Percentiles rank a stretch among this genome's conserved stretches.
phyloP scores from a whole-genome alignment of 2,329 filamentous ascomycete genomes.

The Geosmithia putterillii region DNA sequence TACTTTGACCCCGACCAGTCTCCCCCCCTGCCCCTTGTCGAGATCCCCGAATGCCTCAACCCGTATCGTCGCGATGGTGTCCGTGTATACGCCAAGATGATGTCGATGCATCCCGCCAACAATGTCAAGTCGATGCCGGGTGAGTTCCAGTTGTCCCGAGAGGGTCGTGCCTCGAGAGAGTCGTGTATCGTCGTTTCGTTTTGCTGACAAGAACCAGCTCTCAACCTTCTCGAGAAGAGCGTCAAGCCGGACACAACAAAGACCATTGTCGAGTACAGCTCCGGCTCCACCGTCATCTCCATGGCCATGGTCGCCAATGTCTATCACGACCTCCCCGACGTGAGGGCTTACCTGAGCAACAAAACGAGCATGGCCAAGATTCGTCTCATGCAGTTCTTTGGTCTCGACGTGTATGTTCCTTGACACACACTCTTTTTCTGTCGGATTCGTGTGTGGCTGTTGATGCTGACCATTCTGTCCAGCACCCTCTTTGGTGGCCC shows the following conservation, averaged over 20 bases:
- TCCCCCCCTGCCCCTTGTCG: constrained; percentile 48
- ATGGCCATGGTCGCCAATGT: constrained; percentile 20
- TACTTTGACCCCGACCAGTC: constrained; percentile 12
- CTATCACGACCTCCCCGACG: constrained; percentile 17
- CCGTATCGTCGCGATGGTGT: constrained; percentile 4
- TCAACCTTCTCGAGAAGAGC: constrained; percentile 31
- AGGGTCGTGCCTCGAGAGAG: too few species aligned
- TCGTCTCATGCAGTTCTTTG: constrained; percentile 9
- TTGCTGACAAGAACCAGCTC: constrained; percentile 18
- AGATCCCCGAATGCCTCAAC: constrained; percentile 33
- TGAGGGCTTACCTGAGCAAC: constrained; percentile 30
- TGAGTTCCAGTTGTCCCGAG: constrained; percentile 9
- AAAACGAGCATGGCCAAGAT: constrained; percentile 13
- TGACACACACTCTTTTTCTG: neutral
- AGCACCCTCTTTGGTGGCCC: constrained; percentile 46
- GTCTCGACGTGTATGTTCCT: constrained; percentile 5
- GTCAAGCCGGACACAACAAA: constrained; percentile 27
- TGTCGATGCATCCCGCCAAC: constrained; percentile 51
- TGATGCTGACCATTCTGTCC: neutral
- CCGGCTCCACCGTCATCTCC: constrained; percentile 49
- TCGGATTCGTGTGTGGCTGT: too few species aligned
- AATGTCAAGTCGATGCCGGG: constrained; percentile 54
- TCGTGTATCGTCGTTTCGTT: too few species aligned
- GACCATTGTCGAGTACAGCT: constrained; percentile 47
- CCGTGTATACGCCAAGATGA: constrained; percentile 30